Evolutionary conservation across 2,329 filamentous ascomycete genomes (phyloP).

Genomic region (Xylaria sp.): DNA sequence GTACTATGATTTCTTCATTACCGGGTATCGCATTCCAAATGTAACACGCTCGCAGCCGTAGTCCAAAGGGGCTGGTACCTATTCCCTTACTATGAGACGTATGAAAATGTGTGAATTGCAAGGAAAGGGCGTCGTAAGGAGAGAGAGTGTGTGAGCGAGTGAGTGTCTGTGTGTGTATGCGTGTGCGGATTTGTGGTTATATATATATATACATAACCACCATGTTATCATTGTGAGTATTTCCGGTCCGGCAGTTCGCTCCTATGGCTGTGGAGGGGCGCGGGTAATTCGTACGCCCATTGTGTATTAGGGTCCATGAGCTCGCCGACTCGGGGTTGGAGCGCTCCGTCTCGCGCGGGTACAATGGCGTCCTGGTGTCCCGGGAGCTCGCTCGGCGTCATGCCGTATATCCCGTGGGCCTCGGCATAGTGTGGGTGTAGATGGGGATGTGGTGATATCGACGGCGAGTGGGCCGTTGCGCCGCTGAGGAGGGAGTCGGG

Average conservation of each 20-base stretch:
- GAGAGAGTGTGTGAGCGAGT: not conserved
- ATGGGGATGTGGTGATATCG: slow-evolving; percentile 2
- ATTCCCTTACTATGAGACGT: not conserved
- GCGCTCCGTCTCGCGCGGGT: not conserved
- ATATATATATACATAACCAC: too few species aligned
- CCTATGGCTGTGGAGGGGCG: slow-evolving; percentile 28
- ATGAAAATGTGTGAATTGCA: not conserved
- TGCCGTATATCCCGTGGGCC: slow-evolving; percentile 7
- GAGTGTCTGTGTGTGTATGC: not conserved
- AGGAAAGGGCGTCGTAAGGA: slow-evolving; percentile 5
- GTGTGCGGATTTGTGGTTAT: not conserved
- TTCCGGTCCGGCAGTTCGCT: slow-evolving; percentile 36
- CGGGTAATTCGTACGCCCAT: slow-evolving; percentile 35
- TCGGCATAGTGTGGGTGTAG: not conserved
- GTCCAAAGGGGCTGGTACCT: not conserved
- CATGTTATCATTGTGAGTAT: too few species aligned
- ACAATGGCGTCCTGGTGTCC: slow-evolving; percentile 19
- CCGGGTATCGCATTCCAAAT: slow-evolving; percentile 25
- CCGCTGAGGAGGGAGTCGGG: slow-evolving; percentile 19
- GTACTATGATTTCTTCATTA: slow-evolving; percentile 8
- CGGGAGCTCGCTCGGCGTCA: slow-evolving; percentile 23
- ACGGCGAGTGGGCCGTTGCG: not conserved
- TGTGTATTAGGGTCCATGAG: slow-evolving; percentile 31
- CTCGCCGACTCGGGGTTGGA: slow-evolving; percentile 22
- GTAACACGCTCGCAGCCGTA: slow-evolving; percentile 8